Percentiles rank a stretch among this genome's conserved stretches.
Evolutionary conservation across 495 filamentous ascomycete species (phyloP).

Genomic region (Penicillium nucicola): DNA sequence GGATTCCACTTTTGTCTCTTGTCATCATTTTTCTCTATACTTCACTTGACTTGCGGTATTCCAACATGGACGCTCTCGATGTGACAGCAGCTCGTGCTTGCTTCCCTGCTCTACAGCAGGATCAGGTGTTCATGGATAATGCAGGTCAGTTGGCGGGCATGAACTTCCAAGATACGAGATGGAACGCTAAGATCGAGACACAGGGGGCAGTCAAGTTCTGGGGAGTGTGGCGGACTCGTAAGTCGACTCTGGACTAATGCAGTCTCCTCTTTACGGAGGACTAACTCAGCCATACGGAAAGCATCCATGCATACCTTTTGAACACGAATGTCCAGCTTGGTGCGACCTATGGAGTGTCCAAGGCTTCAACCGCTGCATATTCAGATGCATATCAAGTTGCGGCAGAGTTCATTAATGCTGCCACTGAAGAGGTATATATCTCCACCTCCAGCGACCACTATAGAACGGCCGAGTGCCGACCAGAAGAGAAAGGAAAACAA

Average conservation of each 20-base stretch:
- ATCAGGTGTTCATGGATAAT: conserved; percentile 72
- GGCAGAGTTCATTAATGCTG: conserved; percentile 66
- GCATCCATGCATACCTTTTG: conserved; percentile 61
- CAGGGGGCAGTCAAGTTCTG: conserved; percentile 66
- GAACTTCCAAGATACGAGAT: neutral
- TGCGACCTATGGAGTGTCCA: conserved; percentile 56
- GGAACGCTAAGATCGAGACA: neutral
- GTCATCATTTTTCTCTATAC: too few species aligned
- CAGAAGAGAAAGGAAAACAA: neutral
- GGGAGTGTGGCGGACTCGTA: conserved; percentile 63
- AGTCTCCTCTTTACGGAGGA: neutral
- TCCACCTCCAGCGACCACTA: conserved; percentile 17
- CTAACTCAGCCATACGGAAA: conserved; percentile 20
- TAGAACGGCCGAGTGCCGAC: too few species aligned
- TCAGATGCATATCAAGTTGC: conserved; percentile 54
- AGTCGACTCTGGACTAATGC: conserved; percentile 12
- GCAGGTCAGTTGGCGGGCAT: conserved; percentile 33
- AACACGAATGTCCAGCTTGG: conserved; percentile 72
- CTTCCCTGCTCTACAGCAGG: conserved; percentile 63
- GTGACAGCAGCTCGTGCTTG: conserved; percentile 50
- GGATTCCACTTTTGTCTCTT: too few species aligned
- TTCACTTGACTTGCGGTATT: too few species aligned
- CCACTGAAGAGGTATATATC: conserved; percentile 53
- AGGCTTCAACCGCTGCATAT: conserved; percentile 54
- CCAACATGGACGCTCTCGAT: conserved; percentile 39